Percentiles rank a stretch among this genome's conserved stretches.
Conservation (phyloP, 2,329 filamentous ascomycete species). For the Cryphonectria parasitica region DNA sequence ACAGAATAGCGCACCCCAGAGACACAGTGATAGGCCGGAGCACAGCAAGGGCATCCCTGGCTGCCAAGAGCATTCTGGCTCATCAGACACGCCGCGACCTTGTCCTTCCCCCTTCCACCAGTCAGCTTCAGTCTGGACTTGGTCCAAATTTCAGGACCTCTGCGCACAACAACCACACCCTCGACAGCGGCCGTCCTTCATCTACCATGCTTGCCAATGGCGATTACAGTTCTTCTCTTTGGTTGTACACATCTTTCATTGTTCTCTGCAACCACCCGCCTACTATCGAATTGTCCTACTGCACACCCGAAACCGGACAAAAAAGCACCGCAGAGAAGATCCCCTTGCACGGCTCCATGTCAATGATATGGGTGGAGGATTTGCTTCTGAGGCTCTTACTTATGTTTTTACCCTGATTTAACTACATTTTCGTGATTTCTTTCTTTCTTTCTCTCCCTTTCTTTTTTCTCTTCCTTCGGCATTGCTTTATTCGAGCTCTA, state of each 20-base stretch:
- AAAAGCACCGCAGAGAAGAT: neutral
- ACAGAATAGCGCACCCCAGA: neutral
- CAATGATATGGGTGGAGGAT: neutral
- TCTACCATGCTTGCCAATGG: neutral
- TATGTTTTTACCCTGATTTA: neutral
- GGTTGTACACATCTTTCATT: neutral
- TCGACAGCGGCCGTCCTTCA: neutral
- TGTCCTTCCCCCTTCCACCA: conserved; percentile 12
- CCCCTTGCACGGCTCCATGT: neutral
- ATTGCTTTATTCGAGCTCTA: neutral
- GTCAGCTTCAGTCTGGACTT: conserved; percentile 7
- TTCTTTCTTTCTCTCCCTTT: neutral
- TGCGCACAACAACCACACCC: neutral
- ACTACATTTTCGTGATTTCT: neutral
- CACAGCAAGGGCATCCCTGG: conserved; percentile 7
- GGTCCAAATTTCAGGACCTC: neutral
- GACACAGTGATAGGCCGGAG: neutral
- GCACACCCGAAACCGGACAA: conserved; percentile 8
- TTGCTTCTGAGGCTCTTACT: neutral
- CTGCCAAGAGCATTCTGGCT: neutral
- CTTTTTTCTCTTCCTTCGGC: neutral
- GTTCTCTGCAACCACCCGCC: neutral
- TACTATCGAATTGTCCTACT: neutral
- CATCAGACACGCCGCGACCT: conserved; percentile 2
- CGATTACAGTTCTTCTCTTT: neutral